Percentiles rank a stretch among this genome's conserved stretches.
Conservation (phyloP, 139 green algal species). For the Klebsormidium nitens region DNA sequence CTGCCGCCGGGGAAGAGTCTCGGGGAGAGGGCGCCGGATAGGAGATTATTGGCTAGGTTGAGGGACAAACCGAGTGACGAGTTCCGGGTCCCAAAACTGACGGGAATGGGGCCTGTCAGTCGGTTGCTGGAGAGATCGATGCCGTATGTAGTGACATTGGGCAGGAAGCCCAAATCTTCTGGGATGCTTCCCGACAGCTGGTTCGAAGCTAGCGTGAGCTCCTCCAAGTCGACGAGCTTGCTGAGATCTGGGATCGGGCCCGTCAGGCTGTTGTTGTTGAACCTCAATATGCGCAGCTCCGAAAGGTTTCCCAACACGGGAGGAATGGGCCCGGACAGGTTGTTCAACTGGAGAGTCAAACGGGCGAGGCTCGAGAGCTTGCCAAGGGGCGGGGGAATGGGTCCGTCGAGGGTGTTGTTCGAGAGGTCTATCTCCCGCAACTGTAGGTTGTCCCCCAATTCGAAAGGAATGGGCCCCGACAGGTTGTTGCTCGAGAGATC, state of each 20-base stretch:
- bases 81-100: too few relatives aligned
- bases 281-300: too few relatives aligned
- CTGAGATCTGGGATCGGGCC: too few relatives aligned
- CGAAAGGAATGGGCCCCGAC: neutral
- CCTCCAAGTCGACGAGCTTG: neutral
- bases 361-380: too few relatives aligned
- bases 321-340: too few relatives aligned
- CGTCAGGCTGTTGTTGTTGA: too few relatives aligned
- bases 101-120: too few relatives aligned
- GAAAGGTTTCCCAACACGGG: too few relatives aligned
- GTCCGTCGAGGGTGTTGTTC: neutral
- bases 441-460: neutral
- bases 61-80: neutral
- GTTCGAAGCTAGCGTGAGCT: conserved; percentile 17
- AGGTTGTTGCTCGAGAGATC: conserved; percentile 1
- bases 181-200: conserved; percentile 9
- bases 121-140: too few relatives aligned
- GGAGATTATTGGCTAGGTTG: conserved; percentile 1
- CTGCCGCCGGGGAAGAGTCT: neutral
- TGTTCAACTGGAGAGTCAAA: too few relatives aligned
- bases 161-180: neutral
- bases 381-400: neutral
- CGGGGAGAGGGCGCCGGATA: neutral
- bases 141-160: too few relatives aligned
- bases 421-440: neutral